phyloP scores from a whole-genome alignment of 495 filamentous ascomycete genomes.

The Barbatosphaeria neglecta region DNA sequence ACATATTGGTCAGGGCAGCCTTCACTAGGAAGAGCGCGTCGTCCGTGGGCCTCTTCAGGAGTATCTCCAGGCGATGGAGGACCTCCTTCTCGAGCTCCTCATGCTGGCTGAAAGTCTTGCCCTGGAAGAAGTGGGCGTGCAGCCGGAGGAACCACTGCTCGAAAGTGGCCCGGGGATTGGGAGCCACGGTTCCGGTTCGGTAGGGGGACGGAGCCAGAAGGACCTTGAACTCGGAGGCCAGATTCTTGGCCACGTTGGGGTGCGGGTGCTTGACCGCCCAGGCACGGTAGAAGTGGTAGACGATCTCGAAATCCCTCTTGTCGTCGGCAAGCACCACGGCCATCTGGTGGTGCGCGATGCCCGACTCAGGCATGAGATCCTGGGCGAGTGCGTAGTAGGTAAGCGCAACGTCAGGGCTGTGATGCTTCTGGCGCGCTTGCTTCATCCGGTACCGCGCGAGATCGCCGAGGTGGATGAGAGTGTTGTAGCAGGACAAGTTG shows the following conservation, averaged over 20 bases:
- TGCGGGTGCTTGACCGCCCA: slow-evolving; percentile 61
- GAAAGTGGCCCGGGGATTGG: slow-evolving; percentile 31
- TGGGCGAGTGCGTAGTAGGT: slow-evolving; percentile 78
- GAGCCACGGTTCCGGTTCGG: slow-evolving; percentile 1
- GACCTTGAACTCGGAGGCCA: slow-evolving; percentile 72
- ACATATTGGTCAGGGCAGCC: slow-evolving; percentile 74
- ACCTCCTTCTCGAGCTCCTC: slow-evolving; percentile 82
- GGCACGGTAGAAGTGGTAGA: slow-evolving; percentile 82
- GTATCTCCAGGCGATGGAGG: slow-evolving; percentile 58
- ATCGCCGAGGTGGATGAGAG: slow-evolving; percentile 79
- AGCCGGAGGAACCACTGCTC: slow-evolving; percentile 77
- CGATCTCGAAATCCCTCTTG: slow-evolving; percentile 64
- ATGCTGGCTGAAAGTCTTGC: slow-evolving; percentile 54
- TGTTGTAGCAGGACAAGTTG: slow-evolving; percentile 66
- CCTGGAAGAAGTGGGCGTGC: slow-evolving; percentile 73
- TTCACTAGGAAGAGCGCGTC: slow-evolving; percentile 53
- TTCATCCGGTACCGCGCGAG: slow-evolving; percentile 70
- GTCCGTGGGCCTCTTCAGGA: slow-evolving; percentile 51
- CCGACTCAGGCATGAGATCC: slow-evolving; percentile 65
- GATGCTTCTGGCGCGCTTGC: slow-evolving; percentile 42
- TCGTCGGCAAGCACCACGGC: slow-evolving; percentile 72
- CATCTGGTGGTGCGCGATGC: slow-evolving; percentile 76
- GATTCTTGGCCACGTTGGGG: slow-evolving; percentile 57
- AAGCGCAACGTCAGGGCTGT: slow-evolving; percentile 68
- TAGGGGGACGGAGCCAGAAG: slow-evolving; percentile 14